Percentiles rank a stretch among this genome's conserved stretches.
Evolutionary conservation across 345 rosid genomes (phyloP).

Genomic region (Cardamine occulta): DNA sequence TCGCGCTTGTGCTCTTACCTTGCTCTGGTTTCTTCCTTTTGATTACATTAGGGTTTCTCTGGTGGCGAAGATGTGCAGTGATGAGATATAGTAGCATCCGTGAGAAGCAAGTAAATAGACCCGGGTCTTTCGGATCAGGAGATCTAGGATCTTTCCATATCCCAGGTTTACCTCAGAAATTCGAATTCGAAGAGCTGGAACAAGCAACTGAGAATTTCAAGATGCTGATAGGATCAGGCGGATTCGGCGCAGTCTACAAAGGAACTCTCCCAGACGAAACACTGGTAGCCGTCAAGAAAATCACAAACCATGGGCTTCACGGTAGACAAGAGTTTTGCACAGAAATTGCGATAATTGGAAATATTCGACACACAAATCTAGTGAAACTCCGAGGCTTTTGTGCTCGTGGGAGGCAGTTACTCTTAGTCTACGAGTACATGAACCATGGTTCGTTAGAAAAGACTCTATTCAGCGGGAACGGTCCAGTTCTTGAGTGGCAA

Average conservation of each 20-base stretch:
- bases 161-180: slow-evolving; percentile 75
- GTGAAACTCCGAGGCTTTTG: slow-evolving; percentile 85
- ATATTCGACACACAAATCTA: slow-evolving; percentile 72
- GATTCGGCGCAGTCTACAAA: slow-evolving; percentile 74
- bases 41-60: slow-evolving; percentile 51
- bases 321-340: slow-evolving; percentile 83
- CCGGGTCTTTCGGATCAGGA: slow-evolving; percentile 52
- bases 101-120: slow-evolving; percentile 48
- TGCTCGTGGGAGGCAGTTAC: slow-evolving; percentile 61
- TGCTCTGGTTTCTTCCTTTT: slow-evolving; percentile 54
- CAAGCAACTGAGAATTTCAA: slow-evolving; percentile 68
- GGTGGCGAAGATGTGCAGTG: slow-evolving; percentile 58
- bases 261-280: slow-evolving; percentile 60
- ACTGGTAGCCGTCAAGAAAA: slow-evolving; percentile 70
- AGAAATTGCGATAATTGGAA: slow-evolving; percentile 76
- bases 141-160: slow-evolving; percentile 74
- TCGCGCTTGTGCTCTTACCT: slow-evolving; percentile 71
- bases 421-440: slow-evolving; percentile 81
- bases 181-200: slow-evolving; percentile 62
- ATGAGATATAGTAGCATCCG: slow-evolving; percentile 42
- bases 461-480: slow-evolving; percentile 48
- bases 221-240: slow-evolving; percentile 70
- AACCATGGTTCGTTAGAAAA: slow-evolving; percentile 68
- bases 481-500: slow-evolving; percentile 73
- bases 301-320: slow-evolving; percentile 59